Evolutionary conservation across 2,329 filamentous ascomycete genomes (phyloP).

Genomic region (Diaporthe sp.): DNA sequence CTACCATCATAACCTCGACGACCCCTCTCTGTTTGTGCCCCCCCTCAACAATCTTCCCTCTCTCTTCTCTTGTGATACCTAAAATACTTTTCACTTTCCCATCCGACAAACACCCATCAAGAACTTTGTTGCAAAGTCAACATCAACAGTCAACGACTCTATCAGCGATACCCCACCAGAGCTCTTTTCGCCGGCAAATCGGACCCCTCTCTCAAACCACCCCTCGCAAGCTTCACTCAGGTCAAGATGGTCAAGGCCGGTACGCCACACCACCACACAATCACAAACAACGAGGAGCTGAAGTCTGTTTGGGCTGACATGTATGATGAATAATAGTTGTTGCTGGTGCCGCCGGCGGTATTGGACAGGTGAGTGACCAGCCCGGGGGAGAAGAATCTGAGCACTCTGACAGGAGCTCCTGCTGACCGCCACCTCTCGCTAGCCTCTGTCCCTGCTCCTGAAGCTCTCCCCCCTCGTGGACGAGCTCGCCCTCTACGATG

Average conservation of each 20-base stretch:
- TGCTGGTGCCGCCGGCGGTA: conserved; percentile 96
- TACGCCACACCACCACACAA: conserved; percentile 36
- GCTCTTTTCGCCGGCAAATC: conserved; percentile 13
- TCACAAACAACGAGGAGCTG: conserved; percentile 28
- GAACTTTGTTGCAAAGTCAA: conserved; percentile 21
- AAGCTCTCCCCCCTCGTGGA: conserved; percentile 90
- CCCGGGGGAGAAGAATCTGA: not conserved
- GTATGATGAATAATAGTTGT: conserved; percentile 64
- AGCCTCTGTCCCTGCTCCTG: conserved; percentile 96
- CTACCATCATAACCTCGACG: conserved; percentile 23
- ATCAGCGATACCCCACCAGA: conserved; percentile 33
- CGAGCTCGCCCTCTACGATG: conserved; percentile 98
- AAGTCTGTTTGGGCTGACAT: conserved; percentile 34
- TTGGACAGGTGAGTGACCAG: conserved; percentile 82
- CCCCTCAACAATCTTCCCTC: not conserved
- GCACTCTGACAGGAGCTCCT: conserved; percentile 37
- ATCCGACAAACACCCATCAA: not conserved
- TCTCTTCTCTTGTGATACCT: not conserved
- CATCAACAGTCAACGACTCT: conserved; percentile 24
- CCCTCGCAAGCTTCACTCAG: conserved; percentile 30
- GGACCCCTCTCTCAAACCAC: conserved; percentile 41
- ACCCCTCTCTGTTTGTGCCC: conserved; percentile 16
- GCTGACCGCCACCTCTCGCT: conserved; percentile 34
- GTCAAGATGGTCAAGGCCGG: conserved; percentile 53
- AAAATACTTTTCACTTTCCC: not conserved